phyloP scores from a whole-genome alignment of 805 yeast genomes.

The Candida glaebosa region DNA sequence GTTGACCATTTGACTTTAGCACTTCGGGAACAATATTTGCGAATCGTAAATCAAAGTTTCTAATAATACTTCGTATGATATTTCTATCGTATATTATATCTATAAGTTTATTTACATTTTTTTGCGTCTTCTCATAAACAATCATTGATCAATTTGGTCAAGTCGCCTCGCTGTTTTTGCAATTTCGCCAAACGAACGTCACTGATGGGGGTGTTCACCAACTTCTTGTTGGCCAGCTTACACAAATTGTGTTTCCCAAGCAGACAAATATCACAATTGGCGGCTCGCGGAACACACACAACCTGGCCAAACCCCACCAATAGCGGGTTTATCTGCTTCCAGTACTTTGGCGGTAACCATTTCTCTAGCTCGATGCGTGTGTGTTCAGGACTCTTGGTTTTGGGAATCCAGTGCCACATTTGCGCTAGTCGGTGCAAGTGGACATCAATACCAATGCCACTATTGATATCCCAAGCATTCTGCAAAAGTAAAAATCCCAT shows the following conservation, averaged over 20 bases:
- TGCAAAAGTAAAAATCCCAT: constrained; percentile 85
- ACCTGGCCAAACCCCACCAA: constrained; percentile 94
- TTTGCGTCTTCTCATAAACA: neutral
- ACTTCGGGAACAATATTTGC: too few relatives aligned
- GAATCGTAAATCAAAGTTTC: too few relatives aligned
- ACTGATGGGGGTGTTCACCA: constrained; percentile 25
- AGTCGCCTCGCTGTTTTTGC: constrained; percentile 29
- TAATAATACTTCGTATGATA: too few relatives aligned
- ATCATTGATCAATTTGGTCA: constrained; percentile 14
- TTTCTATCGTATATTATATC: too few relatives aligned
- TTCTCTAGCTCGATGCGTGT: constrained; percentile 65
- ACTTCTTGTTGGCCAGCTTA: constrained; percentile 49
- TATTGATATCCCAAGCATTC: constrained; percentile 71
- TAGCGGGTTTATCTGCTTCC: constrained; percentile 84
- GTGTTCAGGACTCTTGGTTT: constrained; percentile 64
- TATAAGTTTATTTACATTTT: too few relatives aligned
- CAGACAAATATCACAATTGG: constrained; percentile 69
- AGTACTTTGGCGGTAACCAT: constrained; percentile 70
- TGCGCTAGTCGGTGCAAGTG: constrained; percentile 80
- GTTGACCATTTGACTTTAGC: too few relatives aligned
- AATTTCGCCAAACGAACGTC: constrained; percentile 27
- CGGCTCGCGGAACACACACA: constrained; percentile 69
- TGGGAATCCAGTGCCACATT: constrained; percentile 74
- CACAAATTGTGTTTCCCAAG: constrained; percentile 55
- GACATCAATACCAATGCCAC: constrained; percentile 93